Evolutionary conservation across 2,329 filamentous ascomycete genomes (phyloP).

Genomic region (Hypoxylon sp.): DNA sequence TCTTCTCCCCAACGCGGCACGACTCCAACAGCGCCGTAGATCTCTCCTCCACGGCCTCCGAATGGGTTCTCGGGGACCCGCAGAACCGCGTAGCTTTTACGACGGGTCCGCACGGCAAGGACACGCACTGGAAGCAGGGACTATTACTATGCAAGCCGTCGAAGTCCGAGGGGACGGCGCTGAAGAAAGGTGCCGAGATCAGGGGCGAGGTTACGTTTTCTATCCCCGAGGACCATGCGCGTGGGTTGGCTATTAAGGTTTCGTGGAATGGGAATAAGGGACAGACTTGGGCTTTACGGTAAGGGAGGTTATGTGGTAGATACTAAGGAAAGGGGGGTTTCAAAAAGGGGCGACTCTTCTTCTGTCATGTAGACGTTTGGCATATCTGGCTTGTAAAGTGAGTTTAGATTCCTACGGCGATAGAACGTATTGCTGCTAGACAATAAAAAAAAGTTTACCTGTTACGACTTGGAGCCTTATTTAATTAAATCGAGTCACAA

Average conservation of each 20-base stretch:
- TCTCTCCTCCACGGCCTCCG: constrained; percentile 68
- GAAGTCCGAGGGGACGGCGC: constrained; percentile 47
- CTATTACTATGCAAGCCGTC: constrained; percentile 76
- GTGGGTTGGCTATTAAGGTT: constrained; percentile 75
- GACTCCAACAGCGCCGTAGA: constrained; percentile 58
- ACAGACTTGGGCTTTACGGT: constrained; percentile 62
- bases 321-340: background rate
- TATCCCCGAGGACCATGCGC: constrained; percentile 77
- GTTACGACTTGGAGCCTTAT: background rate
- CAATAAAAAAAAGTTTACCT: background rate
- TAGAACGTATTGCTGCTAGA: background rate
- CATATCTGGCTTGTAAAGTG: background rate
- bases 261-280: constrained; percentile 69
- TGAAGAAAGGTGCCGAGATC: constrained; percentile 71
- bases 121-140: constrained; percentile 94
- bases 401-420: background rate
- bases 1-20: constrained; percentile 76
- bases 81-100: constrained; percentile 84
- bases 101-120: constrained; percentile 81
- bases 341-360: background rate
- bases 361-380: background rate
- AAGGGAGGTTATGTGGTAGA: background rate
- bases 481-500: background rate
- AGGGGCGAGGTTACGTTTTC: constrained; percentile 79
- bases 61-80: constrained; percentile 64